Base-by-base conservation (phyloP, 257 asterid genomes). In the Scutellaria barbata region DNA sequence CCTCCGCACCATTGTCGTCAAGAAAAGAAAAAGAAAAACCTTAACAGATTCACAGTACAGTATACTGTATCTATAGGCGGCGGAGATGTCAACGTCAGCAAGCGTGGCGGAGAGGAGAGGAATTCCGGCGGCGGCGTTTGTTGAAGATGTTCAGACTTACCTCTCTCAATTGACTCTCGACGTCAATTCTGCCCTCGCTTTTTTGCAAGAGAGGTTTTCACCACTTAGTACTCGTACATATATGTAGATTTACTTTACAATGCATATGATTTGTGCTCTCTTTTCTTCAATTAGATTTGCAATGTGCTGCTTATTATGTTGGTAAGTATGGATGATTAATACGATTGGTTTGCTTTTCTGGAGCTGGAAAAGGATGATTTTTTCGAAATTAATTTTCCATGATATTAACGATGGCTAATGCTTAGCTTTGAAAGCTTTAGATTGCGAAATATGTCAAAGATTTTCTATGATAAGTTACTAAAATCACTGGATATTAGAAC, bases 41-140 rank as follows among this genome's bases (percentile, higher is more conserved):
- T 4, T 53, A 22, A 56, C 9, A 55, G 13, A 55, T 41, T 63
- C 35, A 30, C 5, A 30, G 35, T 30, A 30, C 4, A 30, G 25
- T 22, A 30, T 30, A 30, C 5, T 58, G 74, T 9, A 57, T 52
- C 71, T 51, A 35, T 50, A 51, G 83, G 69, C 79, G 74, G 70
- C 85, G 65, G 76, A 78, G 52, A 73, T 88, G 75, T 83, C 90
- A 45, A 66, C 90, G 14, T 81, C 87, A 53, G 75, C 74, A 5
- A 80, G 74, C 57, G 66, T 72, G 56, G 42, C 85, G 63, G 95
- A 89, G 87, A 85, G 96, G 54, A 83, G 96, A 73, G 97, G 96
- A n/a, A 88, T 94, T 46, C 96, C 97, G 72, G 91, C 95, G 56
- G 96, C 97, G 74, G 69, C 89, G 69, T 93, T 93, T 62, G 98